Evolutionary conservation across 768 basidiomycete species (phyloP), one percentile per base, ranked within the genome.

Genomic region (Clavaria fumosa): DNA sequence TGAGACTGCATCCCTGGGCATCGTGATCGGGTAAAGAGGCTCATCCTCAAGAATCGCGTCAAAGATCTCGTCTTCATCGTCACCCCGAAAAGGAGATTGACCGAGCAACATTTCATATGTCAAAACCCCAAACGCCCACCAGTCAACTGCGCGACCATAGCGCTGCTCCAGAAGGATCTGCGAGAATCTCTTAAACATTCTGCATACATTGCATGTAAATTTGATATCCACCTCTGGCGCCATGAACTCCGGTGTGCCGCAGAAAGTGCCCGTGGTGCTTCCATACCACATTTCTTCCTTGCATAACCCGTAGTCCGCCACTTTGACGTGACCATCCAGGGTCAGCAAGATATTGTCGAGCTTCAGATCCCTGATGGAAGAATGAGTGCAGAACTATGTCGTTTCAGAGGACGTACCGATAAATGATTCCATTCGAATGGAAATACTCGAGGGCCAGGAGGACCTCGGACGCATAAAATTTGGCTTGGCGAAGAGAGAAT

Each of bases 181-280:
- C 4, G 20, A 11, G 7, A 22, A 41, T 5, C n/a, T 20, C 14
- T 34, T 46, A 47, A 47, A 24, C 15, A 24, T 5, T 37, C 31
- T 11, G 23, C 20, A 18, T 22, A 32, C 7, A 15, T 17, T 31
- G 32, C 17, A n/a, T 35, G 14, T 18, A 17, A 5, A 28, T n/a
- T n/a, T 9, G 18, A 7, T 23, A 45, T 67, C 27, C 42, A 91
- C 93, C 71, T 99, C 95, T 3, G 95, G 95, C 15, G 95, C 95
- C 95, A 99, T 97, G 59, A 97, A 97, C 56, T 99, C 95, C 0
- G 95, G 95, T 12, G 95, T 99, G 37, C 95, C 95, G 60, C 95
- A 99, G 62, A 99, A 99, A 3, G 95, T 99, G 57, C 86, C 89
- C 2, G 95, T 99, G 15, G 91, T 96, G 50, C 79, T 75, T 11